Conservation (phyloP, 352 stramenopile species). For the Pythium guiyangense region DNA sequence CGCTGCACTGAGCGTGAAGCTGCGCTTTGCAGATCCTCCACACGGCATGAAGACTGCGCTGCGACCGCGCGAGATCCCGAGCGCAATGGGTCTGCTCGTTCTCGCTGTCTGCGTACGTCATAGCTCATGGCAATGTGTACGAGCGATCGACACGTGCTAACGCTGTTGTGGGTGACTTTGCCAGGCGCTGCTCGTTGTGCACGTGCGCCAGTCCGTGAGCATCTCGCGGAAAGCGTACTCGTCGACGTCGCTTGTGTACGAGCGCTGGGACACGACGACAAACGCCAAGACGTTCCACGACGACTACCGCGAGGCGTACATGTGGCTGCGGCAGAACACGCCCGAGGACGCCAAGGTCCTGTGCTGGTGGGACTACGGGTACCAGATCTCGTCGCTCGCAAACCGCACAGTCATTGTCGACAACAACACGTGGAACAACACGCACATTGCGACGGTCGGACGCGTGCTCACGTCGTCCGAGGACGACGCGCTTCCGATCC, state of each 20-base stretch:
- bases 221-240: conserved; percentile 75
- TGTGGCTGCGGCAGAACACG: conserved; percentile 78
- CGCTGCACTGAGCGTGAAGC: conserved; percentile 18
- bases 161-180: background rate
- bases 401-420: conserved; percentile 89
- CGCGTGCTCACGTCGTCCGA: conserved; percentile 70
- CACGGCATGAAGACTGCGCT: conserved; percentile 7
- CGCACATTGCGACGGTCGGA: conserved; percentile 93
- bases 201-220: conserved; percentile 52
- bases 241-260: conserved; percentile 71
- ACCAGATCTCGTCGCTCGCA: conserved; percentile 75
- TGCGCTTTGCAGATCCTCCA: conserved; percentile 22
- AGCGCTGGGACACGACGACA: conserved; percentile 51
- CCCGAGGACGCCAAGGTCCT: conserved; percentile 61
- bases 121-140: conserved; percentile 2
- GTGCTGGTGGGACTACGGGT: conserved; percentile 87
- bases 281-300: conserved; percentile 43
- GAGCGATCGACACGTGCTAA: background rate
- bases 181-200: conserved; percentile 63
- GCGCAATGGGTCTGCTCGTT: conserved; percentile 34
- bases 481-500: conserved; percentile 62
- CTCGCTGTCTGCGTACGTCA: conserved; percentile 57
- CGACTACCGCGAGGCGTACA: conserved; percentile 81
- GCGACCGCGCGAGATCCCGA: conserved; percentile 16
- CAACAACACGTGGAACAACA: conserved; percentile 98